These are phyloP conservation scores for Pleurotus platypus DNA, from an alignment of 768 basidiomycete species.

Conservation along the genomic window DNA sequence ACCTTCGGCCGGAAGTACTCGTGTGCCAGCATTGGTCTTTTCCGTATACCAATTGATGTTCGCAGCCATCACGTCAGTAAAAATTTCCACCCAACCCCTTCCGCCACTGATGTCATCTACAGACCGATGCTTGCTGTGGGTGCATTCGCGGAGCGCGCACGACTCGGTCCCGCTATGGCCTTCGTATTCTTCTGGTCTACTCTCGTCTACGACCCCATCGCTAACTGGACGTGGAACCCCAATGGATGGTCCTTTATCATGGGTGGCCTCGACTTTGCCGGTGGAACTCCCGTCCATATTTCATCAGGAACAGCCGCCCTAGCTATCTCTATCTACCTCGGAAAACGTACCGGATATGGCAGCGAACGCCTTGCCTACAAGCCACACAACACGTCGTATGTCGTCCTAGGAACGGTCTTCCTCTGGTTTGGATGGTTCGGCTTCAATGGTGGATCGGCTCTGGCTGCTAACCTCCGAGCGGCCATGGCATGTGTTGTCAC, in stretches of 20 bases:
- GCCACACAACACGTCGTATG: constrained; percentile 93
- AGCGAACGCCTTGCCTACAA: constrained; percentile 89
- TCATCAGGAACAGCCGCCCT: constrained; percentile 90
- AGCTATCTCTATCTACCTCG: constrained; percentile 87
- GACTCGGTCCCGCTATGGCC: constrained; percentile 80
- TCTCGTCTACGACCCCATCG: constrained; percentile 90
- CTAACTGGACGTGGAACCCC: constrained; percentile 94
- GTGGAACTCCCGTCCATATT: constrained; percentile 96
- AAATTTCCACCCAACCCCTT: not conserved
- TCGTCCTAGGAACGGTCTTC: constrained; percentile 86
- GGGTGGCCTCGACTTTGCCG: constrained; percentile 90
- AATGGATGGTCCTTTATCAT: constrained; percentile 72
- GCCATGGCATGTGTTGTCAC: constrained; percentile 89
- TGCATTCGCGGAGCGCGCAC: constrained; percentile 86
- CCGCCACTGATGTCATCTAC: constrained; percentile 11
- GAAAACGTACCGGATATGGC: constrained; percentile 87
- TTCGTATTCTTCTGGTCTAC: constrained; percentile 92
- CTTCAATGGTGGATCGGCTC: constrained; percentile 91
- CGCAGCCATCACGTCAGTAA: constrained; percentile 75
- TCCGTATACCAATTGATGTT: constrained; percentile 90
- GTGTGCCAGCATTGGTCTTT: constrained; percentile 73
- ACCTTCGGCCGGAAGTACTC: constrained; percentile 68
- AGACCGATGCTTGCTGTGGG: constrained; percentile 89
- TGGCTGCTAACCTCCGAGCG: constrained; percentile 85
- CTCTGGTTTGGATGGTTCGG: constrained; percentile 98